Base-by-base conservation (phyloP, 148 eudicot genomes). In the Rhododendron henanense region DNA sequence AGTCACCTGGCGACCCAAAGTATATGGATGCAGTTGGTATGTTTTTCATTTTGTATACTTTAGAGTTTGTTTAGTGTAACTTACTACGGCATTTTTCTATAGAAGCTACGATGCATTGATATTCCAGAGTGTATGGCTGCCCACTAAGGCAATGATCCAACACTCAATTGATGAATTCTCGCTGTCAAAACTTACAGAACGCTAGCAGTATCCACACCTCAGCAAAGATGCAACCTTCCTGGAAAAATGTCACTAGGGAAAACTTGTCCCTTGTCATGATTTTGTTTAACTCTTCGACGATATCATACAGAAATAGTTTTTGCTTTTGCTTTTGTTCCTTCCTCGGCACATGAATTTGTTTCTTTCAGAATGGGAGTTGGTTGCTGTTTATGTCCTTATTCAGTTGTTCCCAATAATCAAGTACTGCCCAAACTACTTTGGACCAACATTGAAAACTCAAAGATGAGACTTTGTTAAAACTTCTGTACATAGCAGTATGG, bases 1-100 rank as follows among this genome's bases (percentile, higher is more conserved):
- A 92, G 87, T 94, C 98, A 59, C 92, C 93, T 28, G 89, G 90
- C n/a, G 98, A 94, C 81, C 90, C 93, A 19, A 95, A 95, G 92
- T 93, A 86, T 84, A 91, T 88, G 91, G 98, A 95, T 83, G 95
- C 97, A 83, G 91, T 95, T 87, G 98, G 98, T 95, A 90, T 78
- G 92, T 39, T 87, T 8, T 81, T 82, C 19, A 55, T 75, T 57
- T 73, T 57, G 50, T 21, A 33, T 59, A 47, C 19, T 35, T 53
- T 53, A 33, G 44, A 39, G 10, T 80, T 79, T 81, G 65, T n/a
- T 35, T 35, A 35, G 83, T 35, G 47, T 18, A 81, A 23, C 21
- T 81, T 25, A 33, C 63, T 35, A 33, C 2, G 35, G 65, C 19
- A 73, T 50, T 84, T 84, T 28, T 14, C 79, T 33, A 31, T 10